Evolutionary conservation across 78 protist genomes (phyloP).

Genomic region (Cavenderia fasciculata): DNA sequence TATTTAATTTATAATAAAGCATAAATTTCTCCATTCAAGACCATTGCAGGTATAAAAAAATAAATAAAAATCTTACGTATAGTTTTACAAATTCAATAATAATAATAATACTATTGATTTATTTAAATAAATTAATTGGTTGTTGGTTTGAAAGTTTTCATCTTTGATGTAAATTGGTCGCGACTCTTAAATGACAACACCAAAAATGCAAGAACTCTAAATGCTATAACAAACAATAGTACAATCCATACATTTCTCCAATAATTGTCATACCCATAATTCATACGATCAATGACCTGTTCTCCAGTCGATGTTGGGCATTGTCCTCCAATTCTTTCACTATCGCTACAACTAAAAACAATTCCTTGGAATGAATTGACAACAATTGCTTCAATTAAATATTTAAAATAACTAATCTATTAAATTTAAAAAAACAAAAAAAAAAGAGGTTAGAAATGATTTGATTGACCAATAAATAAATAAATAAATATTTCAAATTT

Average conservation of each 20-base stretch:
- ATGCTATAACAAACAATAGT: conserved; percentile 20
- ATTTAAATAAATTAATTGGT: no score
- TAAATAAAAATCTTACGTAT: no score
- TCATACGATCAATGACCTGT: conserved; percentile 31
- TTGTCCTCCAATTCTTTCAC: conserved; percentile 32
- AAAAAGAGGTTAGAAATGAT: not conserved
- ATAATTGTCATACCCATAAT: conserved; percentile 6
- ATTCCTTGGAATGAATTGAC: conserved; percentile 37
- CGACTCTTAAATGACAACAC: conserved; percentile 37
- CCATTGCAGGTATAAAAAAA: no score
- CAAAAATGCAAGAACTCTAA: conserved; percentile 15
- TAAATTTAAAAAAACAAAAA: no score
- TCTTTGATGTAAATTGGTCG: conserved; percentile 9
- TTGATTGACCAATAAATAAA: not conserved
- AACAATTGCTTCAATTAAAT: conserved; percentile 41
- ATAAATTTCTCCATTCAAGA: no score
- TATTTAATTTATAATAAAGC: no score
- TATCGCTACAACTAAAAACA: conserved; percentile 35
- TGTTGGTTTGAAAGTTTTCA: not conserved
- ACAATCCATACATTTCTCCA: conserved; percentile 63
- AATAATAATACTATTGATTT: no score
- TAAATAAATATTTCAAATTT: not conserved
- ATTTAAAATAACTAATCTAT: conserved; percentile 38
- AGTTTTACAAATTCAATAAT: no score
- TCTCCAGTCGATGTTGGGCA: conserved; percentile 62